phyloP scores from a whole-genome alignment of 2,329 filamentous ascomycete species.

The Neoascochyta sp. region DNA sequence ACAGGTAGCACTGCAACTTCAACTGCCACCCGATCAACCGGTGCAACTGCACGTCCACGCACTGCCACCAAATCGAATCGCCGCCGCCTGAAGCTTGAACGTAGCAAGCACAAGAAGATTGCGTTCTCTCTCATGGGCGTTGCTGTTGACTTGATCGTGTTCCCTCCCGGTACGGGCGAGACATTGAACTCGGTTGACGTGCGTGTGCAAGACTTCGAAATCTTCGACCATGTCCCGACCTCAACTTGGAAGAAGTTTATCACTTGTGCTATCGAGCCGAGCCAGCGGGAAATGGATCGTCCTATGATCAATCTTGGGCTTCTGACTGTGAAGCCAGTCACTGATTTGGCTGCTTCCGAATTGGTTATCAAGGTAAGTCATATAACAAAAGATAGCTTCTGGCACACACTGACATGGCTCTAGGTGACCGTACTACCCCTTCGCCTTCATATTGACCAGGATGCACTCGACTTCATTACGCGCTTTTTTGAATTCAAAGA shows the following conservation, averaged over 20 bases:
- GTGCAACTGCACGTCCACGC: constrained; percentile 41
- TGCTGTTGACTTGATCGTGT: constrained; percentile 75
- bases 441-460: constrained; percentile 91
- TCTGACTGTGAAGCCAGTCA: constrained; percentile 80
- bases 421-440: constrained; percentile 71
- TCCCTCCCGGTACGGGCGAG: constrained; percentile 71
- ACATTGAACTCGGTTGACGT: constrained; percentile 86
- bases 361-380: constrained; percentile 75
- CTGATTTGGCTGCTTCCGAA: constrained; percentile 81
- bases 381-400: constrained; percentile 1
- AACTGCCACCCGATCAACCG: constrained; percentile 36
- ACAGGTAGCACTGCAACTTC: constrained; percentile 84
- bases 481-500: constrained; percentile 98
- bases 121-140: constrained; percentile 88
- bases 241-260: constrained; percentile 99
- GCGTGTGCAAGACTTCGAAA: constrained; percentile 75
- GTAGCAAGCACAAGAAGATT: constrained; percentile 91
- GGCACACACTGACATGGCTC: constrained; percentile 5
- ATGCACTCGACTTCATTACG: constrained; percentile 93
- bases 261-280: constrained; percentile 84
- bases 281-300: constrained; percentile 78
- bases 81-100: constrained; percentile 66
- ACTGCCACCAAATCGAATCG: constrained; percentile 40
- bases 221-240: constrained; percentile 90
- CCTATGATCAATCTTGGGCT: constrained; percentile 90